phyloP scores from a whole-genome alignment of 164 flowering plant genomes.

The Echeveria elegans region DNA sequence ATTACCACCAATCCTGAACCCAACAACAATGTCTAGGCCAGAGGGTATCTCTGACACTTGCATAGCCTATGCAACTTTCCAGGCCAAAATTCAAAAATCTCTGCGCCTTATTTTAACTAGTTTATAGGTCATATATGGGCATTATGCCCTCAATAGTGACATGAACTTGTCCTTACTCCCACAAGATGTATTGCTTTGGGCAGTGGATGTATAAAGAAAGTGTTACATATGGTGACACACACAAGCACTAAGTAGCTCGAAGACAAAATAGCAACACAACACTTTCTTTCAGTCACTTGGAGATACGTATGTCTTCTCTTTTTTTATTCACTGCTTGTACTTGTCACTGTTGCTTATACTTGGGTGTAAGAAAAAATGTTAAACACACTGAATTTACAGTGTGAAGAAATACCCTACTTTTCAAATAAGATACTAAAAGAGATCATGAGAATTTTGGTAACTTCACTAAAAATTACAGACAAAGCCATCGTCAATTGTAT shows the following conservation, averaged over 20 bases:
- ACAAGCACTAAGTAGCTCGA: not conserved
- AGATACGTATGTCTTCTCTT: not conserved
- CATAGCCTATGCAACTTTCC: not conserved
- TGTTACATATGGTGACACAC: constrained; percentile 3
- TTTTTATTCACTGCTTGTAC: not conserved
- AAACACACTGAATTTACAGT: no score
- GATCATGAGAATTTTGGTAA: no score
- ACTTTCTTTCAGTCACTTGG: not conserved
- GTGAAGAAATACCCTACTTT: no score
- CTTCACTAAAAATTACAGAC: no score
- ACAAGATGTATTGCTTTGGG: constrained; percentile 3
- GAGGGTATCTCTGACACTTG: constrained; percentile 1
- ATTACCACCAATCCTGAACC: not conserved
- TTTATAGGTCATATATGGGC: not conserved
- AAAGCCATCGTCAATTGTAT: no score
- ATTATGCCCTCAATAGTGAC: not conserved
- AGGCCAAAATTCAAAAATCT: not conserved
- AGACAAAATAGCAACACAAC: constrained; percentile 1
- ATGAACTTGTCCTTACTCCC: not conserved
- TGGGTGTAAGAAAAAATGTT: not conserved
- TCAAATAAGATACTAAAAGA: no score
- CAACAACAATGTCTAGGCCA: not conserved
- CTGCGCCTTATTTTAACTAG: not conserved
- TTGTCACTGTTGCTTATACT: not conserved
- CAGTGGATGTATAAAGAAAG: not conserved